Percentiles rank a stretch among this genome's conserved stretches.
These are phyloP conservation scores for Cercospora berteroae DNA, from an alignment of 2,329 filamentous ascomycete genomes.

Conservation along the genomic window DNA sequence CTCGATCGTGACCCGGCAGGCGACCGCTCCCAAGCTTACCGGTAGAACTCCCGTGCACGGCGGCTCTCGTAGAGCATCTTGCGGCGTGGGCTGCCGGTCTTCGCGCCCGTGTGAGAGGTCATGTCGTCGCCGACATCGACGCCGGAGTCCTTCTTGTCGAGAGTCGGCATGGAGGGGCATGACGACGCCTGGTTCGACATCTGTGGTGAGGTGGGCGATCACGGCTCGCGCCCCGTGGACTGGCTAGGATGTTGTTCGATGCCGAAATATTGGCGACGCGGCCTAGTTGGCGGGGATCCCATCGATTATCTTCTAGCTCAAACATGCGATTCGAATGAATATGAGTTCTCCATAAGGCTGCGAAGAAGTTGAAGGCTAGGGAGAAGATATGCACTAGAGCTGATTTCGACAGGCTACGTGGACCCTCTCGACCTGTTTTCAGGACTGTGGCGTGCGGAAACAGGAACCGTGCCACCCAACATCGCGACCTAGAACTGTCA, in stretches of 20 bases:
- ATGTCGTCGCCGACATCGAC: slow-evolving; percentile 17
- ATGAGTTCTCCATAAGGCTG: not conserved
- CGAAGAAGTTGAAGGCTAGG: not conserved
- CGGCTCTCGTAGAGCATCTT: slow-evolving; percentile 29
- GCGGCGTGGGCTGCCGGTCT: slow-evolving; percentile 14
- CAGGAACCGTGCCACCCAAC: not conserved
- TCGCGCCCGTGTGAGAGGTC: slow-evolving; percentile 10
- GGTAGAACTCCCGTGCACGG: slow-evolving; percentile 37
- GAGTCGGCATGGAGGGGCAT: slow-evolving; percentile 12
- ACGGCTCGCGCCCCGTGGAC: slow-evolving; percentile 6
- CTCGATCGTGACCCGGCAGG: not conserved
- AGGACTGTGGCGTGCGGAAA: not conserved
- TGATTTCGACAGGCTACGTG: not conserved
- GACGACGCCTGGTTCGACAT: slow-evolving; percentile 4
- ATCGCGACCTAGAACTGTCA: not conserved
- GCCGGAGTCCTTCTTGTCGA: slow-evolving; percentile 13
- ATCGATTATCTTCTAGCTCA: slow-evolving; percentile 1
- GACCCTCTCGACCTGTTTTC: not conserved
- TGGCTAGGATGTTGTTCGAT: slow-evolving; percentile 6
- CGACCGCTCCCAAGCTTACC: slow-evolving; percentile 15
- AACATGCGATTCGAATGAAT: not conserved
- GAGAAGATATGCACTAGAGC: not conserved
- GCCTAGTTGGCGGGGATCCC: not conserved
- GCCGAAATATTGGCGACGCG: slow-evolving; percentile 9
- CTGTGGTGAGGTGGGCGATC: slow-evolving; percentile 3